Conservation (phyloP, 2,329 filamentous ascomycete genomes). For the Monilinia vaccinii-corymbosi region DNA sequence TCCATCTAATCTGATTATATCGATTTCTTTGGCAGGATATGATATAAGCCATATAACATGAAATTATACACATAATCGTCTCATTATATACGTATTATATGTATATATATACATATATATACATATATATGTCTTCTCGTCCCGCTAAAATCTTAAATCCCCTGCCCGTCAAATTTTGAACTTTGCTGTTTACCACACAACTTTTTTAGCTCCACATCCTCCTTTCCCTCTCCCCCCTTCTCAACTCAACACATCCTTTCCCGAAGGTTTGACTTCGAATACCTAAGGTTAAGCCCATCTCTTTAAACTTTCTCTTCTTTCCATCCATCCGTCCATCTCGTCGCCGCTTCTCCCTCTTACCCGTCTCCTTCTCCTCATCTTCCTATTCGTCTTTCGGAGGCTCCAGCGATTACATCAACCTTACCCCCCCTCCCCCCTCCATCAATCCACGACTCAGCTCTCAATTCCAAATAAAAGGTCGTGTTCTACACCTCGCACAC, state of each 20-base stretch:
- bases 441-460: slow-evolving; percentile 42
- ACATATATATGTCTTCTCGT: background rate
- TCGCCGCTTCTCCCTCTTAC: slow-evolving; percentile 34
- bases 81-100: no score
- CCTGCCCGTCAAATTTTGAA: slow-evolving; percentile 7
- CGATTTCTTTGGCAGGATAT: no score
- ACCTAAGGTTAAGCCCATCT: background rate
- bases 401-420: slow-evolving; percentile 6
- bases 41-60: no score
- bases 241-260: background rate
- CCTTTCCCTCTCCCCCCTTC: background rate
- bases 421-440: slow-evolving; percentile 40
- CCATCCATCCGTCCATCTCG: slow-evolving; percentile 19
- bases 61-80: no score
- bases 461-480: slow-evolving; percentile 23
- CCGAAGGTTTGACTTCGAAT: background rate
- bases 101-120: no score
- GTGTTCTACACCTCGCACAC: background rate
- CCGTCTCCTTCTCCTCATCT: slow-evolving; percentile 47
- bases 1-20: no score
- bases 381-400: slow-evolving; percentile 56
- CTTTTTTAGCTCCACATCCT: slow-evolving; percentile 10
- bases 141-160: slow-evolving; percentile 7
- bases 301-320: slow-evolving; percentile 18
- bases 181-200: slow-evolving; percentile 6